Base-by-base conservation (phyloP, 306 rosid genomes). In the Cucurbita ficifolia region DNA sequence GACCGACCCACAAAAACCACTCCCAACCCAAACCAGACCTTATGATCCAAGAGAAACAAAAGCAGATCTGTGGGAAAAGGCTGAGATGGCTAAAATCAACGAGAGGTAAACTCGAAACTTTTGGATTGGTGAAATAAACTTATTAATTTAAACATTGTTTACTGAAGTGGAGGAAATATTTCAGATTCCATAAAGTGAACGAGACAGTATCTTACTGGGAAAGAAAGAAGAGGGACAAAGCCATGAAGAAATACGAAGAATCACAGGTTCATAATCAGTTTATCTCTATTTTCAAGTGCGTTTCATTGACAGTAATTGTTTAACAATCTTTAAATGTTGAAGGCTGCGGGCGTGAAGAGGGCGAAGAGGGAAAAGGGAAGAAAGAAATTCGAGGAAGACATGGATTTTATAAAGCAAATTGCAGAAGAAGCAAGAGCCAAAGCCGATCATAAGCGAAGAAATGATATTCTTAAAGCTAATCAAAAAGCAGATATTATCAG, bases 11-110 rank as follows among this genome's bases (percentile, higher is more conserved):
- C 45, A 13, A 50, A 29, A 70, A 70, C 80, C 68, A 75, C 60
- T 38, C 70, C 74, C 86, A 54, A 46, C 63, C 51, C 51, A 12
- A 67, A 43, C 72, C 38, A 21, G 7, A 38, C 72, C 18, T 73
- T 18, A 63, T 52, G 50, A 77, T 14, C 35, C 18, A 11, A 76
- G 8, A 7, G 81, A 85, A 76, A 70, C 65, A 69, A 72, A 79
- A 54, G 90, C 87, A 74, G 88, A 89, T 65, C 71, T 69, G 29
- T 89, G 99, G 99, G 91, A 88, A 87, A 85, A 58, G 77, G 61
- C 84, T 3, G 82, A 91, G 81, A 68, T 84, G 13, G 81, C 82
- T 56, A 88, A 72, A 70, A 88, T 95, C 65, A 76, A 73, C 65
- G 38, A 83, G 45, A 82, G 83, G 99, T 94, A 42, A 1, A 84